phyloP scores from a whole-genome alignment of 768 basidiomycete genomes.

The Trametes cubensis region DNA sequence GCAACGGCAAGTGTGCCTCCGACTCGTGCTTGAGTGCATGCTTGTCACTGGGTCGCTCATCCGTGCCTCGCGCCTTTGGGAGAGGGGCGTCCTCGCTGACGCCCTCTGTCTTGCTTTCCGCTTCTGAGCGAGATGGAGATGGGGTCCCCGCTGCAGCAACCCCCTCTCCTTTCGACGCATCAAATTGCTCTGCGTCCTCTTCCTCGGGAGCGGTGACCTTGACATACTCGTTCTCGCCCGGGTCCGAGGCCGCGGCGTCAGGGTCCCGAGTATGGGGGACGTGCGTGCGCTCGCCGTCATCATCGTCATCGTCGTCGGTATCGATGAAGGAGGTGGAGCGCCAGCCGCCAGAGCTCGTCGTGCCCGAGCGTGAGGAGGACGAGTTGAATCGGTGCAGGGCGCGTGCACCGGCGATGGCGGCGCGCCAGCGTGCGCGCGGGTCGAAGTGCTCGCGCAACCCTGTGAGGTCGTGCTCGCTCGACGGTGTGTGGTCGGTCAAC shows the following conservation, averaged over 20 bases:
- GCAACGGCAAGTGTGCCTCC: conserved; percentile 28
- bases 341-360: conserved; percentile 40
- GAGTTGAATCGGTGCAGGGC: conserved; percentile 38
- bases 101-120: conserved; percentile 12
- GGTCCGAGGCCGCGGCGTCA: conserved; percentile 26
- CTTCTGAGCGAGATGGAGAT: conserved; percentile 7
- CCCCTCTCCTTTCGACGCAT: neutral
- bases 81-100: conserved; percentile 27
- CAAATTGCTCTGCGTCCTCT: conserved; percentile 8
- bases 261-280: conserved; percentile 18
- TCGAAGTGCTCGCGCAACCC: conserved; percentile 86
- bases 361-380: conserved; percentile 25
- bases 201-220: conserved; percentile 41
- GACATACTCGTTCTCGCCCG: conserved; percentile 46
- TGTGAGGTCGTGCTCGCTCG: conserved; percentile 73
- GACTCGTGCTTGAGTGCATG: conserved; percentile 32
- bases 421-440: conserved; percentile 71
- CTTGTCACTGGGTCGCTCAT: conserved; percentile 16
- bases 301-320: conserved; percentile 40
- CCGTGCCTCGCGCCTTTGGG: neutral
- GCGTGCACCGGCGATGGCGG: conserved; percentile 61
- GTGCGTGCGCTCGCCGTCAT: conserved; percentile 35
- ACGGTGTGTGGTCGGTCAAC: conserved; percentile 68
- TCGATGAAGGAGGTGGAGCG: conserved; percentile 29
- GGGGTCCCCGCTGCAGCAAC: neutral